A percentile compares a stretch with the other conserved stretches of the same genome.
These are phyloP conservation scores for Ogataea zsoltii DNA, from an alignment of 805 yeast species.

Conservation along the genomic window DNA sequence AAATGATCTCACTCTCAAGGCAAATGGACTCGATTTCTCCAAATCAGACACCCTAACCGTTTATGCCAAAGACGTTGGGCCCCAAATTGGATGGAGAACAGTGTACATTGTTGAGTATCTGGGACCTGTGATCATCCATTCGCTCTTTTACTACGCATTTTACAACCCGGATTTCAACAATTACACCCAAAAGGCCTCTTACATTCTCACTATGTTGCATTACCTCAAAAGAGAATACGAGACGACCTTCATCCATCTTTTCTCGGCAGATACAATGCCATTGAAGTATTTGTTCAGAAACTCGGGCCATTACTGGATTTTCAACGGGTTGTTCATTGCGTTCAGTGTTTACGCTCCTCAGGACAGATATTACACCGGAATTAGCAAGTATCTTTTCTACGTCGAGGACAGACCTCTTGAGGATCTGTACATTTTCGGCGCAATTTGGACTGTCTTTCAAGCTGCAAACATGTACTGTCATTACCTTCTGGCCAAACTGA, in stretches of 20 bases:
- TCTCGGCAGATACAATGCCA: constrained; percentile 93
- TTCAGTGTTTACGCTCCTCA: constrained; percentile 34
- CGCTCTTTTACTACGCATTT: constrained; percentile 54
- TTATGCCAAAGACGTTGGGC: constrained; percentile 85
- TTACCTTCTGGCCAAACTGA: constrained; percentile 57
- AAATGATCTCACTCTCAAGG: constrained; percentile 43
- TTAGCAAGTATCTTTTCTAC: constrained; percentile 40
- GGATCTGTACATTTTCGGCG: constrained; percentile 37
- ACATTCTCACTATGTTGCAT: constrained; percentile 64
- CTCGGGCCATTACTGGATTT: constrained; percentile 89
- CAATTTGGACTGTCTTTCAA: constrained; percentile 60
- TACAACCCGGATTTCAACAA: constrained; percentile 44
- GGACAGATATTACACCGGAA: constrained; percentile 18
- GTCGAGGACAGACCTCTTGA: constrained; percentile 42
- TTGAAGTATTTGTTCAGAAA: constrained; percentile 82
- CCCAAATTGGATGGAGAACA: constrained; percentile 88
- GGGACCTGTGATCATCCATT: constrained; percentile 86
- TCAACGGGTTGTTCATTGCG: constrained; percentile 63
- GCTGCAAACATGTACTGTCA: constrained; percentile 74
- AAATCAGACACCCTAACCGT: constrained; percentile 42
- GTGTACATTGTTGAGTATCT: constrained; percentile 87
- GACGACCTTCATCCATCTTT: constrained; percentile 79
- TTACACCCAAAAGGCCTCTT: constrained; percentile 54
- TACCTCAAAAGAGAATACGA: constrained; percentile 88
- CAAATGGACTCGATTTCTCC: constrained; percentile 41